Conservation (phyloP, 139 green algal species). For the Picochlorum sp. region DNA sequence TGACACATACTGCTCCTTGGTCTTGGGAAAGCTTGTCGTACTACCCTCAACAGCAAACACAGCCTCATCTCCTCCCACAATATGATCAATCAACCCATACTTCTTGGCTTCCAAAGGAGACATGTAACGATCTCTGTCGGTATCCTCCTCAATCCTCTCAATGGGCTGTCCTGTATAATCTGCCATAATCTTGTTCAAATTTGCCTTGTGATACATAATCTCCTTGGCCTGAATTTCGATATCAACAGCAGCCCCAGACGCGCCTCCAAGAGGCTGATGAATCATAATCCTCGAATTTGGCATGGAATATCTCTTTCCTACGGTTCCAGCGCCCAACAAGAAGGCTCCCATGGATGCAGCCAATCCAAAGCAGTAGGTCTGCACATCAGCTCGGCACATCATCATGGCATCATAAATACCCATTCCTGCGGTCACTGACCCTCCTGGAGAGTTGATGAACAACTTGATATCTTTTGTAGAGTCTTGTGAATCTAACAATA, state of each 20-base stretch:
- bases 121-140: conserved; percentile 97
- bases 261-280: conserved; percentile 96
- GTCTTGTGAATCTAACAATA: conserved; percentile 93
- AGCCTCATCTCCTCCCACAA: conserved; percentile 90
- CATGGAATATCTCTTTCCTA: conserved; percentile 94
- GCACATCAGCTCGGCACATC: conserved; percentile 42
- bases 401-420: conserved; percentile 99
- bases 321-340: conserved; percentile 81
- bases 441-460: conserved; percentile 99
- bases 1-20: conserved; percentile 55
- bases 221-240: conserved; percentile 92
- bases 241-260: conserved; percentile 80
- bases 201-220: conserved; percentile 99
- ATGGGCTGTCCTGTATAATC: conserved; percentile 77
- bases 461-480: conserved; percentile 96
- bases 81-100: conserved; percentile 95
- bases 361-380: conserved; percentile 97
- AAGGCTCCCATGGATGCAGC: conserved; percentile 99
- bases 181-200: conserved; percentile 96
- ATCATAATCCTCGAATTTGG: conserved; percentile 99
- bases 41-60: conserved; percentile 55
- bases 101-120: conserved; percentile 87
- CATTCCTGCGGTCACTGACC: conserved; percentile 95
- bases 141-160: conserved; percentile 90
- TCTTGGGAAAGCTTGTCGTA: conserved; percentile 53